Base-by-base conservation (phyloP, 1,284 basidiomycete genomes). In the Takashimella koratensis region DNA sequence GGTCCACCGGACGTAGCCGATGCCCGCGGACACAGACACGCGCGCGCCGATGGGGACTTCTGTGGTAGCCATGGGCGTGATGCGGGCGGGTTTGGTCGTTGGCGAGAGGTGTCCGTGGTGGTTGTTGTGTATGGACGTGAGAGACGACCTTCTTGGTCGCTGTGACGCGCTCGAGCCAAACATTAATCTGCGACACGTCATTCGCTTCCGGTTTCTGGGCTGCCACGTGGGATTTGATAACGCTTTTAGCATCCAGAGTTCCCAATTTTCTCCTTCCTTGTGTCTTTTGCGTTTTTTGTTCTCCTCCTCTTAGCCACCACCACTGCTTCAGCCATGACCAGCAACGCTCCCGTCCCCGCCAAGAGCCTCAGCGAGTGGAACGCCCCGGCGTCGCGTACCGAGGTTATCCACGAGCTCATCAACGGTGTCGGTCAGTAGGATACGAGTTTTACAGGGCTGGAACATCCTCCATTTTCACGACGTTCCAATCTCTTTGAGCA, bases 371-470 rank as follows among this genome's bases (percentile, higher is more conserved):
- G 57, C 49, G 65, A 73, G 55, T 79, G 78, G 78, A 71, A 77
- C 61, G 65, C 64, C 39, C 90, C 90, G 43, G 75, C 83, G 19
- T 86, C 85, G 51, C 81, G 91, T 46, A 86, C 89, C 60, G 86
- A 89, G 59, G 81, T 88, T 63, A 93, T 95, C 59, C 88, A 94
- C 69, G 86, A 88, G 65, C 83, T 95, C 27, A 91, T 95, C 43
- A 90, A 88, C 47, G 91, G 91, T 54, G 91, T 95, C 57, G 91
- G 91, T 90, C 60, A 66, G 89, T 78, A 16, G n/a, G n/a, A n/a
- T n/a, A n/a, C n/a, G n/a, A n/a, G n/a, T n/a, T n/a, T 45, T 24
- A 11, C 24, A 39, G 45, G 11, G n/a, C n/a, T n/a, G n/a, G n/a
- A n/a, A n/a, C n/a, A n/a, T n/a, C n/a, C n/a, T n/a, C n/a, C n/a